Base-by-base conservation (phyloP, 768 basidiomycete species). In the Leccinum fibrillosum region DNA sequence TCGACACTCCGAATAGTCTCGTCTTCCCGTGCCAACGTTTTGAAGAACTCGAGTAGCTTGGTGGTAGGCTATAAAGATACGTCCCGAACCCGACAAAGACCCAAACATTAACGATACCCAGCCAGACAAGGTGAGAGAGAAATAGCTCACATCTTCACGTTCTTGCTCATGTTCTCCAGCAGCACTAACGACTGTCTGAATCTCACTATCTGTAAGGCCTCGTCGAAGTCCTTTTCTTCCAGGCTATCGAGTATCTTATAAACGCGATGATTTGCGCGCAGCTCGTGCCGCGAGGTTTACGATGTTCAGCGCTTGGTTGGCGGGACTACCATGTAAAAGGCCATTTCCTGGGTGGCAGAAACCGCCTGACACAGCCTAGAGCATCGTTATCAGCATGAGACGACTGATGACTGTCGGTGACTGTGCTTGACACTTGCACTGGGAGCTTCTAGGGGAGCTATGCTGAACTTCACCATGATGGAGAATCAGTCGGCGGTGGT, bases 291-390 rank as follows among this genome's bases (percentile, higher is more conserved):
- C 66, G 59, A 12, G 80, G 78, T 79, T 76, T 0, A 76, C 66
- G 3, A 81, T 56, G 59, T 80, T 75, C 56, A 77, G 58, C 5
- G 67, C 59, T 32, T 4, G 69, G 57, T 1, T 0, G 66, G 68
- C 0, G 59, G 51, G 1, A 65, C 58, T 1, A 39, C 63, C 23
- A 58, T 54, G 1, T 42, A 28, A 45, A 72, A 65, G 7, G 67
- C 67, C 1, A 64, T 53, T 56, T 77, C 69, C 11, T 74, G 37
- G 6, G 79, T 63, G 0, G 72, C 68, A 35, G 66, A 13, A 0
- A 77, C 75, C 0, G 73, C 78, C 2, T 0, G 77, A 77, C 12
- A 77, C 65, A 5, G 60, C 56, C 78, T 80, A 37, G 34, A 35
- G 15, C 2, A 10, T 15, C 15, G 4, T 25, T 32, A 30, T 60